Conservation (phyloP, 2,329 filamentous ascomycete species). For the Hypocrella siamensis region DNA sequence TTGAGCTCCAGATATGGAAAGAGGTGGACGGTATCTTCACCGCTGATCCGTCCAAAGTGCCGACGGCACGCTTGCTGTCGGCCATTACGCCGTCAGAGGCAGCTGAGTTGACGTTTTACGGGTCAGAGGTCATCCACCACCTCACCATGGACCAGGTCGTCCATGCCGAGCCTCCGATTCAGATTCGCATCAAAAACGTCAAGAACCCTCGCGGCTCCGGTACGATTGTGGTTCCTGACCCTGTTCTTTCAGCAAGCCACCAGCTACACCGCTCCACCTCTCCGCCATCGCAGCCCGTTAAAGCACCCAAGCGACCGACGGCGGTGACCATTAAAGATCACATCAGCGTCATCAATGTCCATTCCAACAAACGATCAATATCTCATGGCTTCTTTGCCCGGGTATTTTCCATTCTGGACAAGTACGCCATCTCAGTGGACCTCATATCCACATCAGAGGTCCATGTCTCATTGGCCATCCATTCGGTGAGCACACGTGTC, state of each 20-base stretch:
- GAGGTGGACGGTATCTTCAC: conserved; percentile 93
- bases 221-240: conserved; percentile 72
- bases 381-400: conserved; percentile 92
- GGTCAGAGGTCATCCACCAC: conserved; percentile 94
- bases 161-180: conserved; percentile 62
- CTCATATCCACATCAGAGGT: conserved; percentile 94
- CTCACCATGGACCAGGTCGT: conserved; percentile 97
- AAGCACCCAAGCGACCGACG: conserved; percentile 59
- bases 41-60: conserved; percentile 74
- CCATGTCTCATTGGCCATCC: conserved; percentile 92
- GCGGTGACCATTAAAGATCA: conserved; percentile 96
- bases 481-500: conserved; percentile 53
- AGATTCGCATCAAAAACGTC: conserved; percentile 83
- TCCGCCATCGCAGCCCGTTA: conserved; percentile 16
- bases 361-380: conserved; percentile 91
- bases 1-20: conserved; percentile 96
- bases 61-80: conserved; percentile 76
- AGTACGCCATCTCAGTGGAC: conserved; percentile 78
- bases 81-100: conserved; percentile 90
- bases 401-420: conserved; percentile 84
- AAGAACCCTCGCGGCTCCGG: conserved; percentile 69
- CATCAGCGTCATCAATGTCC: conserved; percentile 93
- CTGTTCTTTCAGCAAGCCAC: conserved; percentile 34
- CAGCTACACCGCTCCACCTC: conserved; percentile 39
- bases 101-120: conserved; percentile 87